Conservation (phyloP, 1,284 basidiomycete species). For the Naganishia sp. region DNA sequence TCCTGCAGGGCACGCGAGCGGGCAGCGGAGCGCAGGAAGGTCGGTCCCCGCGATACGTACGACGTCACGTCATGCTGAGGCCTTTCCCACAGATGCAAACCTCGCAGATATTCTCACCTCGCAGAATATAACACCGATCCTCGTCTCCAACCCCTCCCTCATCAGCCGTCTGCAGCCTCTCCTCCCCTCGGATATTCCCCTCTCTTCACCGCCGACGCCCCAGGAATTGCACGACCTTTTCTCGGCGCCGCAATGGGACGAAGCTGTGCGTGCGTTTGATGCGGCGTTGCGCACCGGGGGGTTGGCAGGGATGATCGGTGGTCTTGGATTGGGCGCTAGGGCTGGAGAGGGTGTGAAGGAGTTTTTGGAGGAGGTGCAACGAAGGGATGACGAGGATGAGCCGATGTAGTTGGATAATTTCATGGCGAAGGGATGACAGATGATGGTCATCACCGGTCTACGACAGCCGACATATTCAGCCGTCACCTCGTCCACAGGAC, state of each 20-base stretch:
- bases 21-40: conserved; percentile 26
- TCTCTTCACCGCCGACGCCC: conserved; percentile 40
- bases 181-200: conserved; percentile 44
- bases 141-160: conserved; percentile 41
- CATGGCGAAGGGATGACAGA: too few species aligned
- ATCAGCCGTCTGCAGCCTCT: conserved; percentile 41
- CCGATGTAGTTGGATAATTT: neutral
- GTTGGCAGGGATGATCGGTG: conserved; percentile 47
- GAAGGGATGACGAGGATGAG: conserved; percentile 4
- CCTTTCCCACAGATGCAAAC: conserved; percentile 38
- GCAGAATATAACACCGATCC: conserved; percentile 41
- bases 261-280: conserved; percentile 50
- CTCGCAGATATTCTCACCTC: conserved; percentile 50
- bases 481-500: too few species aligned
- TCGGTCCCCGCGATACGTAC: neutral
- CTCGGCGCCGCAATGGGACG: conserved; percentile 49
- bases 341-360: conserved; percentile 45
- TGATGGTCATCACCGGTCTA: too few species aligned
- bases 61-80: neutral
- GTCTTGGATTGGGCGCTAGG: conserved; percentile 44
- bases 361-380: conserved; percentile 39
- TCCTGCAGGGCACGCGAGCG: conserved; percentile 13
- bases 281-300: conserved; percentile 50
- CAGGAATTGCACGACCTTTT: conserved; percentile 47
- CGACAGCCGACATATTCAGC: too few species aligned